phyloP scores from a whole-genome alignment of 495 filamentous ascomycete genomes.

The Aspergillus biplanus region DNA sequence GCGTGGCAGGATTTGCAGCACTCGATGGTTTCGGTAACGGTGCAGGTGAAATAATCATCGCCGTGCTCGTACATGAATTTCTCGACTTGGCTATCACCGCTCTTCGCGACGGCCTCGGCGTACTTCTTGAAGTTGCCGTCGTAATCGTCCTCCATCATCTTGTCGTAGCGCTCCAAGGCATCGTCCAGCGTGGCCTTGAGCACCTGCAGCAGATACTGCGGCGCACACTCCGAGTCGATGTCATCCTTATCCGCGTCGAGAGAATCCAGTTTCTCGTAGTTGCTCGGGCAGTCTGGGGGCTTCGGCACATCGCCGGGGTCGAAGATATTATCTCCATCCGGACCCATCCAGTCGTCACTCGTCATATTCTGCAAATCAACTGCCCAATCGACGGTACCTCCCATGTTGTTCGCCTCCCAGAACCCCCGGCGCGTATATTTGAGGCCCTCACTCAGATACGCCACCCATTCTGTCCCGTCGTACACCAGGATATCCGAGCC shows the following conservation, averaged over 20 bases:
- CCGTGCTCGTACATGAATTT: conserved; percentile 2
- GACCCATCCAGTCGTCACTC: conserved; percentile 1
- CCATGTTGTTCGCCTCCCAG: conserved; percentile 33
- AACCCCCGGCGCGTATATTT: conserved; percentile 17
- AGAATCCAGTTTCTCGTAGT: background rate
- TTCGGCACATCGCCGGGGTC: background rate
- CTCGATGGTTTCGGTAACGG: conserved; percentile 5
- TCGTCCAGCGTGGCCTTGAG: background rate
- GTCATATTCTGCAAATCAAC: conserved; percentile 31
- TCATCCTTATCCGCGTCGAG: background rate
- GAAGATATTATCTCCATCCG: background rate
- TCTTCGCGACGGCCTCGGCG: conserved; percentile 1
- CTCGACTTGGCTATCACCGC: background rate
- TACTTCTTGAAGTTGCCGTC: conserved; percentile 9
- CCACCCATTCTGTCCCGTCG: conserved; percentile 42
- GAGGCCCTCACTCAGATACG: conserved; percentile 40
- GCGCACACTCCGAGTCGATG: background rate
- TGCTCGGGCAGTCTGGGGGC: background rate
- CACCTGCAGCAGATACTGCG: background rate
- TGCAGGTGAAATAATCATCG: conserved; percentile 7
- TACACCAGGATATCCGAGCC: conserved; percentile 47
- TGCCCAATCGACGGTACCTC: conserved; percentile 45
- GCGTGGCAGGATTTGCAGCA: conserved; percentile 1
- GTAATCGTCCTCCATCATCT: conserved; percentile 6
- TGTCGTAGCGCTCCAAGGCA: background rate